Conservation (phyloP, 768 basidiomycete species). For the Lepiota venenata region DNA sequence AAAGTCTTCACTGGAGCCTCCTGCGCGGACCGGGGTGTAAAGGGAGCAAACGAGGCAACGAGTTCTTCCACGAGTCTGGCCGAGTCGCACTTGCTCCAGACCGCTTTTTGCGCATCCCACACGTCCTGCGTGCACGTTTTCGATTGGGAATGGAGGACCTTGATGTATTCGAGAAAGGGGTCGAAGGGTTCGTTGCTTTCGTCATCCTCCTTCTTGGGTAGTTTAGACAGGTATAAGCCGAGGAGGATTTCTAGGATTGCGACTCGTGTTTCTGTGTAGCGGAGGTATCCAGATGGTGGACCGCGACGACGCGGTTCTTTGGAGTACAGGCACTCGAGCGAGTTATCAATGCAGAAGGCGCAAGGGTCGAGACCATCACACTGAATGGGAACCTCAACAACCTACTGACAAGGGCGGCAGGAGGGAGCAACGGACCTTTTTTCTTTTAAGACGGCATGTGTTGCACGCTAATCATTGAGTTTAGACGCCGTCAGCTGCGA, state of each 20-base stretch:
- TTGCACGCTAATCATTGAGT: constrained; percentile 22
- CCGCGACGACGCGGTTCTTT: constrained; percentile 26
- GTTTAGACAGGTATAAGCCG: constrained; percentile 19
- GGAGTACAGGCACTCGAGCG: constrained; percentile 26
- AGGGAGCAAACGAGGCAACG: constrained; percentile 22
- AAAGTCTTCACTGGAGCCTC: constrained; percentile 18
- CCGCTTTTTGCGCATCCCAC: constrained; percentile 24
- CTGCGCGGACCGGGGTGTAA: constrained; percentile 19
- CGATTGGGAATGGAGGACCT: constrained; percentile 16
- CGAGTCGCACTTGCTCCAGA: constrained; percentile 20
- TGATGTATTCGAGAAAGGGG: constrained; percentile 14
- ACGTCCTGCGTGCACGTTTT: constrained; percentile 25
- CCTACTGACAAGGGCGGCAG: not conserved
- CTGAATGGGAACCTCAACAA: constrained; percentile 12
- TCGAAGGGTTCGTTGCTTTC: not conserved
- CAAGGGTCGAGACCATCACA: constrained; percentile 29
- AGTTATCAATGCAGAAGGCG: constrained; percentile 24
- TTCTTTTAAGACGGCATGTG: constrained; percentile 28
- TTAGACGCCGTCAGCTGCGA: constrained; percentile 1
- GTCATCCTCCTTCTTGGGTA: constrained; percentile 11
- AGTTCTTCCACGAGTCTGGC: constrained; percentile 21
- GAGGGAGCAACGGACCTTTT: constrained; percentile 18
- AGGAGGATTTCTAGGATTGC: constrained; percentile 24
- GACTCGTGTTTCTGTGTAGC: constrained; percentile 26
- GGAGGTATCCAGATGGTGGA: constrained; percentile 27